These are phyloP conservation scores for Arabidopsis lyrata DNA, from an alignment of 441 rosid species.

Conservation along the genomic window DNA sequence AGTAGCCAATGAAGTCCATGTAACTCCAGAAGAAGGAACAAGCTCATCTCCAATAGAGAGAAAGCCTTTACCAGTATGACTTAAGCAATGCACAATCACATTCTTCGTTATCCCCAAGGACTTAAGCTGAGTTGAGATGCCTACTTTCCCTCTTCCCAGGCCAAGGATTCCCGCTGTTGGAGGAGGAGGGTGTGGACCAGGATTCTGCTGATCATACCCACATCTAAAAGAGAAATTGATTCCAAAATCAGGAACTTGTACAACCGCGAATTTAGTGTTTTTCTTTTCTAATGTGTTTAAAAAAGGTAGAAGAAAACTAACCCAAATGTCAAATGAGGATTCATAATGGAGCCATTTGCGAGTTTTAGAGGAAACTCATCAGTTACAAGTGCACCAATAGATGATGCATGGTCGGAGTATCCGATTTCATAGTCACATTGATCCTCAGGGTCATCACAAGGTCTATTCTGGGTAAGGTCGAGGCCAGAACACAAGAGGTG, in stretches of 20 bases:
- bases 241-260: slow-evolving; percentile 25
- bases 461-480: slow-evolving; percentile 33
- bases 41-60: slow-evolving; percentile 66
- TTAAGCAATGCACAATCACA: slow-evolving; percentile 65
- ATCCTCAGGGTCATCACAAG: slow-evolving; percentile 53
- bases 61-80: slow-evolving; percentile 64
- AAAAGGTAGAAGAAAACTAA: slow-evolving; percentile 39
- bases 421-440: slow-evolving; percentile 66
- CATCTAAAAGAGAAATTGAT: slow-evolving; percentile 51
- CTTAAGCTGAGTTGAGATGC: slow-evolving; percentile 59
- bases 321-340: slow-evolving; percentile 75
- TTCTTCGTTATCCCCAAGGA: slow-evolving; percentile 50
- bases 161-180: slow-evolving; percentile 72
- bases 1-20: slow-evolving; percentile 57
- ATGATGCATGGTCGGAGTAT: slow-evolving; percentile 66
- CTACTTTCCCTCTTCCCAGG: slow-evolving; percentile 63
- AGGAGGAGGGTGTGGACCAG: slow-evolving; percentile 51
- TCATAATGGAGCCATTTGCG: slow-evolving; percentile 56
- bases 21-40: slow-evolving; percentile 55
- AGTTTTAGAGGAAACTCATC: slow-evolving; percentile 57
- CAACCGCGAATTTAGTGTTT: neutral
- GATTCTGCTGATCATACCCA: slow-evolving; percentile 54
- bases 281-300: neutral
- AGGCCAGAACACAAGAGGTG: slow-evolving; percentile 55
- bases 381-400: slow-evolving; percentile 58